Percentiles rank a stretch among this genome's conserved stretches.
Evolutionary conservation across 192 early-diverging fungal species (phyloP).

Genomic region (Coemansia sp.): DNA sequence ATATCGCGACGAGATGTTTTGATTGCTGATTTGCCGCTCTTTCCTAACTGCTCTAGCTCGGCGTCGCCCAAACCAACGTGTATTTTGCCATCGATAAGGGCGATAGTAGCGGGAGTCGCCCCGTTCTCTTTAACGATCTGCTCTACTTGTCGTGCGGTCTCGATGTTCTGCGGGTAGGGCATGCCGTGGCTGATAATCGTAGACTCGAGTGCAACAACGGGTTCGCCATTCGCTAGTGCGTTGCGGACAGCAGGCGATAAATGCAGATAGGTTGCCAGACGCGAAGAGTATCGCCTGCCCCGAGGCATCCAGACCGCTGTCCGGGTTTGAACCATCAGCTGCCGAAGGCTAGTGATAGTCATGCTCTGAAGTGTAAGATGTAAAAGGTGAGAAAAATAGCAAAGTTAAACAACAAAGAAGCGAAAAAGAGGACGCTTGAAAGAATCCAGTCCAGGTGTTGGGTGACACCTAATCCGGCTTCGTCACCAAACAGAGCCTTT

Average conservation of each 20-base stretch:
- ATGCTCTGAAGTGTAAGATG: neutral
- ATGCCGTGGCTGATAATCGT: slow-evolving; percentile 98
- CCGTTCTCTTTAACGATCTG: slow-evolving; percentile 70
- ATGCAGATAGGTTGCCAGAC: slow-evolving; percentile 3
- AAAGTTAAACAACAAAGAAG: neutral
- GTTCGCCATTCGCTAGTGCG: slow-evolving; percentile 65
- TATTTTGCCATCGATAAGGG: slow-evolving; percentile 83
- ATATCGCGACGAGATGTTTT: slow-evolving; percentile 90
- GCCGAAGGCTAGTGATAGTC: neutral
- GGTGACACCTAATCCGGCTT: neutral
- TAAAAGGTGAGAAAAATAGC: neutral
- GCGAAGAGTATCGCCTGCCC: neutral
- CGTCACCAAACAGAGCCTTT: too few relatives aligned
- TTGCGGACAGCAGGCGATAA: slow-evolving; percentile 33
- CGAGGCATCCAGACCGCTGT: neutral
- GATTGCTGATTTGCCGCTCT: slow-evolving; percentile 59
- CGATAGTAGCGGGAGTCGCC: slow-evolving; percentile 86
- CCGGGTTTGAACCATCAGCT: neutral
- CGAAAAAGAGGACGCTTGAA: neutral
- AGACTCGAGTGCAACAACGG: slow-evolving; percentile 91
- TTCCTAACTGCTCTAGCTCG: slow-evolving; percentile 67
- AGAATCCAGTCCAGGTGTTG: neutral
- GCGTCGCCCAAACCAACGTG: slow-evolving; percentile 75
- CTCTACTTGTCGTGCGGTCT: slow-evolving; percentile 85
- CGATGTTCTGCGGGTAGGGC: slow-evolving; percentile 91